Percentiles rank a stretch among this genome's conserved stretches.
Conservation (phyloP, 176 grass and related monocot species). For the Aechmea fasciata region DNA sequence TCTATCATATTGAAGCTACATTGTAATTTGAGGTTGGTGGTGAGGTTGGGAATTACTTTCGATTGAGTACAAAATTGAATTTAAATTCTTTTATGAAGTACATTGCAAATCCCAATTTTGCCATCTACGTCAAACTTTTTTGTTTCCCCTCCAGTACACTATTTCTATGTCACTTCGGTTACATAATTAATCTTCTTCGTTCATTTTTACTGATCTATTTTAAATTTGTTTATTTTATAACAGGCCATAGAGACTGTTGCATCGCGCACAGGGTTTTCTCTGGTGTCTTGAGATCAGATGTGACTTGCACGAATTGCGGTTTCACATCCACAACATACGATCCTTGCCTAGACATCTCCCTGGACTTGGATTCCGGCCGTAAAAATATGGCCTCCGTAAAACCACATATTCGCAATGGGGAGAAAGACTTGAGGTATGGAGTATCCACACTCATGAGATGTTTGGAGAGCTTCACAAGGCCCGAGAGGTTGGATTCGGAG, state of each 20-base stretch:
- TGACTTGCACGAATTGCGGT: constrained; percentile 88
- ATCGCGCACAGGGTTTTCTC: constrained; percentile 93
- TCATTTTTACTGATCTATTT: neutral
- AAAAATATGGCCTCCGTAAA: constrained; percentile 29
- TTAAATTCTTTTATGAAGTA: neutral
- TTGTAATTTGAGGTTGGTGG: neutral
- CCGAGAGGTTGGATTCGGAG: constrained; percentile 85
- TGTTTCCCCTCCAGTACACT: neutral
- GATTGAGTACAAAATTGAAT: neutral
- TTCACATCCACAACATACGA: constrained; percentile 98
- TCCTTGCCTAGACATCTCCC: constrained; percentile 85
- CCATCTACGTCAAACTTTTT: too few relatives aligned
- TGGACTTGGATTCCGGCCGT: constrained; percentile 61
- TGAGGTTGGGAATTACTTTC: neutral
- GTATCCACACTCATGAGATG: constrained; percentile 80
- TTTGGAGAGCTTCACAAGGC: constrained; percentile 84
- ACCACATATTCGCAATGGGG: constrained; percentile 36
- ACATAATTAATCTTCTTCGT: neutral
- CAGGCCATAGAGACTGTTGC: constrained; percentile 87
- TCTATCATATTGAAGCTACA: neutral
- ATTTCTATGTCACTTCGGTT: neutral
- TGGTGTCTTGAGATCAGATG: constrained; percentile 90
- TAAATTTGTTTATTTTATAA: constrained; percentile 6
- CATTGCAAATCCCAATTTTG: neutral
- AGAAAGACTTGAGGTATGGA: constrained; percentile 32